Conservation (phyloP, 495 filamentous ascomycete species). For the Lepraria neglecta region DNA sequence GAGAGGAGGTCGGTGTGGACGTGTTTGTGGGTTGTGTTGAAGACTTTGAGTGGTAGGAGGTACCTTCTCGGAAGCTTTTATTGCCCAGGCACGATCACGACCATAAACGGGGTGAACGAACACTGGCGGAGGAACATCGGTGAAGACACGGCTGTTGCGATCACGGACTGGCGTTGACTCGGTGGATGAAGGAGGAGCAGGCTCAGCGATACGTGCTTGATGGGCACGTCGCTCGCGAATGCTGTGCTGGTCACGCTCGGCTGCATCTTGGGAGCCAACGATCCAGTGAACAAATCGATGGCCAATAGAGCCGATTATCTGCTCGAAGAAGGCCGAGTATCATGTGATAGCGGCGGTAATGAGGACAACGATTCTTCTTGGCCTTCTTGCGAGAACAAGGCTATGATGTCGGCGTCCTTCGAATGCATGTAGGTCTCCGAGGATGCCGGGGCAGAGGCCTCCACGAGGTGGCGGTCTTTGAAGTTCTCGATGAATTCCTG, state of each 20-base stretch:
- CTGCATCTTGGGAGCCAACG: background rate
- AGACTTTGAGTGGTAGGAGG: no score
- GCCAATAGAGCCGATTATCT: background rate
- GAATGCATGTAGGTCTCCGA: no score
- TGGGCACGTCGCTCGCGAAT: background rate
- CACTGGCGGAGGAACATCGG: slow-evolving; percentile 11
- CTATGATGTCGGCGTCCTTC: no score
- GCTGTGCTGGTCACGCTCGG: background rate
- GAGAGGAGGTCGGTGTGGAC: no score
- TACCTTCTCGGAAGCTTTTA: no score
- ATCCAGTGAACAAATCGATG: slow-evolving; percentile 4
- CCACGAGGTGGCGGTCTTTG: no score
- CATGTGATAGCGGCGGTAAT: no score
- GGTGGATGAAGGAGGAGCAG: background rate
- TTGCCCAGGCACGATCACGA: slow-evolving; percentile 4
- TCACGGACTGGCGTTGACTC: background rate
- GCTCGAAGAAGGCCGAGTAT: background rate
- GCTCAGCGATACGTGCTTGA: background rate
- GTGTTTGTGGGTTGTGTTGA: no score
- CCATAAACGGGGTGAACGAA: slow-evolving; percentile 18
- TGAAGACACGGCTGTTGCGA: slow-evolving; percentile 4
- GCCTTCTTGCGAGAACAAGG: no score
- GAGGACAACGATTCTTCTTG: no score
- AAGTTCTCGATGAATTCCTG: no score
- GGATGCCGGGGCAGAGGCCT: no score